Percentiles rank a stretch among this genome's conserved stretches.
Conservation (phyloP, 1,139 yeast genomes). For the Blastobotrys proliferans region DNA sequence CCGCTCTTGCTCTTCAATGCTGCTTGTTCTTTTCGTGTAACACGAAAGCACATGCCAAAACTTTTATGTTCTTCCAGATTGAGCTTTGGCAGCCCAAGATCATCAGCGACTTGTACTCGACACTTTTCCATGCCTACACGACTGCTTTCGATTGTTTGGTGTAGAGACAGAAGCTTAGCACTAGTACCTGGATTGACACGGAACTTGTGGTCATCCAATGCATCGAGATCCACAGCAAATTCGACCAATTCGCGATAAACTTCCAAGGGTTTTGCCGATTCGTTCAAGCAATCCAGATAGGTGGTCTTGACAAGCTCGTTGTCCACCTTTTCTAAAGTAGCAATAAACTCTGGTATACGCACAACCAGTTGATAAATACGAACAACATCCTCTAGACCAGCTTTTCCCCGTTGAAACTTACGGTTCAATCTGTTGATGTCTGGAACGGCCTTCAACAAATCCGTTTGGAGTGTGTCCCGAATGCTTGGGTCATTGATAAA, state of each 20-base stretch:
- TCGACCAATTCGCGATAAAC: constrained; percentile 85
- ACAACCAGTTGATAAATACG: constrained; percentile 76
- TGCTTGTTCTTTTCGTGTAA: constrained; percentile 84
- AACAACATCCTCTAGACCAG: constrained; percentile 81
- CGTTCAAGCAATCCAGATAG: constrained; percentile 58
- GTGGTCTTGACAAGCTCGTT: constrained; percentile 41
- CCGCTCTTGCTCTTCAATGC: constrained; percentile 59
- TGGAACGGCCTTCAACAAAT: constrained; percentile 69
- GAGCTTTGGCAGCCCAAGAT: constrained; percentile 75
- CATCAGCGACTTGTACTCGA: constrained; percentile 66
- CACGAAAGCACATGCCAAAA: constrained; percentile 92
- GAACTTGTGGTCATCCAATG: constrained; percentile 73
- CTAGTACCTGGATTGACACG: constrained; percentile 89
- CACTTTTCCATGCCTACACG: constrained; percentile 53
- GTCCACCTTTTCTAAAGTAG: constrained; percentile 38
- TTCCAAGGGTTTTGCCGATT: constrained; percentile 47
- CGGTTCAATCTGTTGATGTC: constrained; percentile 74
- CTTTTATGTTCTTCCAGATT: constrained; percentile 81
- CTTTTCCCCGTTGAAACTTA: constrained; percentile 50
- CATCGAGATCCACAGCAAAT: constrained; percentile 82
- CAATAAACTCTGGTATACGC: constrained; percentile 63
- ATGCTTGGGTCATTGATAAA: constrained; percentile 62
- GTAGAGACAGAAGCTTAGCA: constrained; percentile 61
- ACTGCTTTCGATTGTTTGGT: constrained; percentile 51
- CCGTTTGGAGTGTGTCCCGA: constrained; percentile 62